Conservation (phyloP, 495 filamentous ascomycete genomes). For the Clohesyomyces aquaticus region DNA sequence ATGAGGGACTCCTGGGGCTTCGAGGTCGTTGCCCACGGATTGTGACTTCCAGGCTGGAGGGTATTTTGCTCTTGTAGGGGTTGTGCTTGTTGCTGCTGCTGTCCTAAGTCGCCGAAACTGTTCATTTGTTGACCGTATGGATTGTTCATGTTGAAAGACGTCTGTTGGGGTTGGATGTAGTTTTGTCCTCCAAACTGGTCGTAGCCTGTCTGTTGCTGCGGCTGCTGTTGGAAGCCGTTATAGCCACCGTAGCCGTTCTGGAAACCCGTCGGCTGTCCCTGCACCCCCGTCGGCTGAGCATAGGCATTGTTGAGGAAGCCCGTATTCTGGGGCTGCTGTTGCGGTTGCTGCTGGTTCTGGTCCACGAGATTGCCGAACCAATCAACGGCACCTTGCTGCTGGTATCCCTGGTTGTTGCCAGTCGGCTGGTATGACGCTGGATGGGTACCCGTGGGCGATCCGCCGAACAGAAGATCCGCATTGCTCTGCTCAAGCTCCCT, state of each 20-base stretch:
- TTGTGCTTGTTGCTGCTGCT: conserved; percentile 56
- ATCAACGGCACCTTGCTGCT: conserved; percentile 93
- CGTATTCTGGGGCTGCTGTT: conserved; percentile 74
- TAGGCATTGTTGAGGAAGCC: conserved; percentile 88
- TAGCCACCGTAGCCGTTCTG: conserved; percentile 56
- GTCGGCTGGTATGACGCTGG: conserved; percentile 74
- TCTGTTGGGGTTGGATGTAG: conserved; percentile 70
- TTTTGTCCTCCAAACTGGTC: conserved; percentile 49
- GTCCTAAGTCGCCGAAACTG: conserved; percentile 55
- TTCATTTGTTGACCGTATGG: conserved; percentile 66
- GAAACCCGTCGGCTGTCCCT: conserved; percentile 57
- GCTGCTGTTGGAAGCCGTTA: conserved; percentile 59
- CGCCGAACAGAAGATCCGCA: conserved; percentile 83
- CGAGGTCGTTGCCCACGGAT: conserved; percentile 67
- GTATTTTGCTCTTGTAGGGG: conserved; percentile 59
- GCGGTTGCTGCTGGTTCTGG: conserved; percentile 68
- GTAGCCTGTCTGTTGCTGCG: conserved; percentile 61
- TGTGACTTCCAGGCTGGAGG: conserved; percentile 77
- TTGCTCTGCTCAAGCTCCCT: conserved; percentile 90
- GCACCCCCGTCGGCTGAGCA: conserved; percentile 59
- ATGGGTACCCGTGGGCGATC: conserved; percentile 56
- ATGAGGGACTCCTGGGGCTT: conserved; percentile 57
- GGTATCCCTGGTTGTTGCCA: conserved; percentile 92
- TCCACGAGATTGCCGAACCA: conserved; percentile 94
- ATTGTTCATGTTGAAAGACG: conserved; percentile 69